These are phyloP conservation scores for Lodderomyces theae DNA, from an alignment of 1,139 yeast species.

Conservation along the genomic window DNA sequence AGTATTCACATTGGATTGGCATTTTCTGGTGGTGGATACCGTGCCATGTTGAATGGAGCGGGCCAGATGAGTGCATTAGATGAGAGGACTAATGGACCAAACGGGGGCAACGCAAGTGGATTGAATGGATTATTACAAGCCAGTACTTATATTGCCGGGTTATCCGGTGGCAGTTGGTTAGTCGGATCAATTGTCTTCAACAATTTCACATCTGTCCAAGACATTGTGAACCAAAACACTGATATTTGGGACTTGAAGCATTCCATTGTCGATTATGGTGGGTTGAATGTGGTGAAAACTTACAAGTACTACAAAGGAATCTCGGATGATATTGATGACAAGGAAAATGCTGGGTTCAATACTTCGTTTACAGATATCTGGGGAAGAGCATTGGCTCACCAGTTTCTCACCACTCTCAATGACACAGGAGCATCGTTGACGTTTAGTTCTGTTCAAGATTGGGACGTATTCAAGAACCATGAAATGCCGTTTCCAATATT, in stretches of 20 bases:
- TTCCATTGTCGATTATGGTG: conserved; percentile 66
- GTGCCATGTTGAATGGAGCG: conserved; percentile 48
- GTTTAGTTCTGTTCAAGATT: conserved; percentile 59
- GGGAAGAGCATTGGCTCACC: conserved; percentile 84
- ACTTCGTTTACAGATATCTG: conserved; percentile 84
- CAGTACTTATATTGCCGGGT: conserved; percentile 71
- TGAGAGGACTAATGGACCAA: conserved; percentile 21
- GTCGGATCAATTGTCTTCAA: conserved; percentile 78
- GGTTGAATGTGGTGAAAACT: conserved; percentile 61
- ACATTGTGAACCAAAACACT: conserved; percentile 42
- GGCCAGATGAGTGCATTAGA: conserved; percentile 43
- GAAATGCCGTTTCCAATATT: conserved; percentile 83
- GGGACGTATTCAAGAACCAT: conserved; percentile 52
- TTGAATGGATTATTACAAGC: conserved; percentile 77
- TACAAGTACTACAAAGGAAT: conserved; percentile 55
- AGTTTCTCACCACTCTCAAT: conserved; percentile 56
- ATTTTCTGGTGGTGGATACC: conserved; percentile 47
- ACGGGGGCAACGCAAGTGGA: conserved; percentile 36
- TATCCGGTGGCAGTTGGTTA: conserved; percentile 88
- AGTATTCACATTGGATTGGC: conserved; percentile 42
- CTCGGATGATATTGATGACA: conserved; percentile 52
- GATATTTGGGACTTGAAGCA: conserved; percentile 70
- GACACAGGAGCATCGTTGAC: conserved; percentile 64
- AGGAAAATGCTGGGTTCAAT: conserved; percentile 74
- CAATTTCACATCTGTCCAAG: conserved; percentile 74